Base-by-base conservation (phyloP, 306 rosid genomes). In the Pyrus bretschneideri region DNA sequence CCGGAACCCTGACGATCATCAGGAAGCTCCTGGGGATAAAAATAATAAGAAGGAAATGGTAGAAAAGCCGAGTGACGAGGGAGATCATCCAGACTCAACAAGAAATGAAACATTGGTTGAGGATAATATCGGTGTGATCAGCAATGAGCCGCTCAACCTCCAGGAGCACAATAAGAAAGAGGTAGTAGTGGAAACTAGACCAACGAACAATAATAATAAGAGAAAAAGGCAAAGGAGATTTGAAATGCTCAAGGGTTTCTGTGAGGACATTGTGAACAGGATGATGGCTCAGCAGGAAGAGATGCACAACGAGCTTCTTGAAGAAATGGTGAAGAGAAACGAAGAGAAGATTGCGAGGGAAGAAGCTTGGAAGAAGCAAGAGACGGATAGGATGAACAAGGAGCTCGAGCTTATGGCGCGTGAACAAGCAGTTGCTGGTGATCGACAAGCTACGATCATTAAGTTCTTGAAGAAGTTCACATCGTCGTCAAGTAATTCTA, bases 281-380 rank as follows among this genome's bases (percentile, higher is more conserved):
- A 79, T 93, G 90, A 90, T 91, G 91, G 87, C 78, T 11, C 92
- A 88, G 46, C 98, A 93, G 64, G 98, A 91, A 75, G 89, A 87
- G 45, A 90, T 85, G 79, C 98, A 93, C 80, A 80, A 79, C 9
- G 87, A 80, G 87, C 87, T 93, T 58, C 74, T 93, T 0, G 77
- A 89, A 71, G 90, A 93, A n/a, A 91, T 93, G 93, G 49, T 85
- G 65, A 90, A 70, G 77, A 89, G 97, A 73, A 96, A 91, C 31
- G 75, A 88, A 72, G 98, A 87, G 42, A 93, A 90, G 71, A 18
- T 90, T 13, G 86, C 81, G 2, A 90, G 73, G 66, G 96, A 90
- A 67, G 96, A 93, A 66, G 91, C 82, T n/a, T 88, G 93, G 97
- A 93, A 91, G 86, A 91, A 85, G 75, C 82, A 86, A 81, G 97